Evolutionary conservation across 441 rosid species (phyloP), one percentile per base, ranked within the genome.

Genomic region (Dalechampia spathulata): DNA sequence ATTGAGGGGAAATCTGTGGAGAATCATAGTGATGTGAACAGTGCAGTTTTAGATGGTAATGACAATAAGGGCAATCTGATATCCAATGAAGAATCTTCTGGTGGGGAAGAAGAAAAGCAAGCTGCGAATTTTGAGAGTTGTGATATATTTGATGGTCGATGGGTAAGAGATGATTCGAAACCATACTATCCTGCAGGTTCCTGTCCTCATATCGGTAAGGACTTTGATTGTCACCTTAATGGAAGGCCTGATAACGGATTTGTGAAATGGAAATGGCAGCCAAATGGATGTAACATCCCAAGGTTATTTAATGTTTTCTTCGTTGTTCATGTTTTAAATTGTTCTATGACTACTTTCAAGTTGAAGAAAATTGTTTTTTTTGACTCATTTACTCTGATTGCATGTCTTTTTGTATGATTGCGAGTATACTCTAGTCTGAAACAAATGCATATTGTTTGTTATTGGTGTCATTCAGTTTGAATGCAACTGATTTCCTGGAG

Each of bases 181-280:
- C 93, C 88, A 0, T 79, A 74, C 27, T 87, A 83, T 75, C 59
- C 67, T 25, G 78, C 80, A 0, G 93, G 88, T 7, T 75, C 87
- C 47, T 87, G 93, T 72, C 83, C 87, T 23, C 47, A 75, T 16
- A 71, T 87, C 39, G 96, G 78, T 57, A 80, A 75, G 57, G 77
- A 80, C 47, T 87, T 85, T 69, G 64, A 81, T 49, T 87, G 96
- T 55, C 74, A 77, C 32, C 38, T 68, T 5, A 81, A 87, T 52
- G 82, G 88, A 51, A 76, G 96, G 76, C 85, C 86, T 4, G 93
- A 85, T 61, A 73, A 69, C 48, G 83, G 64, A 0, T 85, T 68
- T 62, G 72, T 74, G 61, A 78, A 76, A 53, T 73, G 83, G 56
- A 75, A 78, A 60, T 85, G 90, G 93, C 78, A 87, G 68, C 93